Conservation (phyloP, 371 early-diverging fungal species). For the Mucor indicus region DNA sequence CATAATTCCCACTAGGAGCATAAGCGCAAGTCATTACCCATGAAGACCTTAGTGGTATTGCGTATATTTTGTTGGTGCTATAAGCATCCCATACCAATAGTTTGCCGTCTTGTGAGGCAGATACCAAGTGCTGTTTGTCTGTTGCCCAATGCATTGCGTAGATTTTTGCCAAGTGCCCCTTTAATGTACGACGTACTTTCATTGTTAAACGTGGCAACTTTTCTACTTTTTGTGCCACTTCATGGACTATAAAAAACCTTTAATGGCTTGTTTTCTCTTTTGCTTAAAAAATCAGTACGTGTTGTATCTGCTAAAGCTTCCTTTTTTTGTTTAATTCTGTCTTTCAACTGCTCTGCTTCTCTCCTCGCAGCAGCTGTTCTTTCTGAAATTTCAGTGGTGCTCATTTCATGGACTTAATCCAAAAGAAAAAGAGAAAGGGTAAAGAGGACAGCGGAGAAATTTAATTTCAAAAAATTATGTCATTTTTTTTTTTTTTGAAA, state of each 20-base stretch:
- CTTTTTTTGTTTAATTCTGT: constrained; percentile 88
- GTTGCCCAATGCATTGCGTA: constrained; percentile 99
- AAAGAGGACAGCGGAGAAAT: too few relatives aligned
- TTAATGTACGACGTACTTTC: constrained; percentile 71
- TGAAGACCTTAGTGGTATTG: constrained; percentile 95
- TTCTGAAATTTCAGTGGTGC: constrained; percentile 77
- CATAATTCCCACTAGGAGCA: constrained; percentile 93
- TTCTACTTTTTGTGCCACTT: constrained; percentile 47
- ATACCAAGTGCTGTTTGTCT: constrained; percentile 92
- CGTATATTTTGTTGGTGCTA: constrained; percentile 96
- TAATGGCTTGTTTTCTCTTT: too few relatives aligned
- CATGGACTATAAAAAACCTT: constrained; percentile 54
- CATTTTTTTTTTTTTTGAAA: too few relatives aligned
- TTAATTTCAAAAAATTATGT: too few relatives aligned
- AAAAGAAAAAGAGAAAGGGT: too few relatives aligned
- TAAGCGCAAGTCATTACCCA: constrained; percentile 99
- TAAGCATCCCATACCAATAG: constrained; percentile 98
- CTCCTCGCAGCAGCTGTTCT: constrained; percentile 87
- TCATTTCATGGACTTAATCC: too few relatives aligned
- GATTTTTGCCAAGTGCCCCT: constrained; percentile 98
- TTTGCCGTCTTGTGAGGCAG: constrained; percentile 98
- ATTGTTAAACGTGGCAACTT: constrained; percentile 82
- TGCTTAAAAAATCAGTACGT: too few relatives aligned
- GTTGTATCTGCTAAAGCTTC: constrained; percentile 91
- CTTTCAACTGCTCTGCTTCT: constrained; percentile 95